Evolutionary conservation across 352 stramenopile genomes (phyloP).

Genomic region (Phytophthora brassicae): DNA sequence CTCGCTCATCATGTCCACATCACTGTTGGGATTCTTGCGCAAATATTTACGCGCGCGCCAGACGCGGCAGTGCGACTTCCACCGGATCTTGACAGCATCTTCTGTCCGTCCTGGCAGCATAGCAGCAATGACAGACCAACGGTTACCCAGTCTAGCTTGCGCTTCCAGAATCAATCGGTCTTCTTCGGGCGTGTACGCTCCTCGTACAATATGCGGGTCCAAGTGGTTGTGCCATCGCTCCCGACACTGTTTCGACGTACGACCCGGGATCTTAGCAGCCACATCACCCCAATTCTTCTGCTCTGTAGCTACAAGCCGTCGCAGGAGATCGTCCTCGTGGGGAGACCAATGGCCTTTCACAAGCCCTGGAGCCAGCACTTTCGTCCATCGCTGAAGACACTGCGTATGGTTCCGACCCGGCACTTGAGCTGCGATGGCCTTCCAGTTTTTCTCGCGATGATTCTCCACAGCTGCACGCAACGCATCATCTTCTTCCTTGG

Average conservation of each 20-base stretch:
- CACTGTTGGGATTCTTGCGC: conserved; percentile 55
- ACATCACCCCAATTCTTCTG: conserved; percentile 90
- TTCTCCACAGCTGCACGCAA: conserved; percentile 82
- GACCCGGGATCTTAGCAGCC: conserved; percentile 79
- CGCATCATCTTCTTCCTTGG: conserved; percentile 87
- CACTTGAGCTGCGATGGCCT: conserved; percentile 88
- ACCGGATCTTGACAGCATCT: conserved; percentile 92
- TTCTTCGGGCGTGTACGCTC: conserved; percentile 86
- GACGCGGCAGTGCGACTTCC: conserved; percentile 88
- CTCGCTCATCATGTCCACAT: conserved; percentile 37
- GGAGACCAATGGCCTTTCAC: conserved; percentile 92
- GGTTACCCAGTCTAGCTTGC: conserved; percentile 83
- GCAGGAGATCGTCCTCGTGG: conserved; percentile 84
- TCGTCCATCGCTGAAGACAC: conserved; percentile 91
- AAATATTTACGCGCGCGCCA: conserved; percentile 84
- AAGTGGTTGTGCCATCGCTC: conserved; percentile 91
- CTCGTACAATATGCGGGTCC: conserved; percentile 87
- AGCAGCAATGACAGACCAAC: conserved; percentile 90
- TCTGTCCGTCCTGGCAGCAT: conserved; percentile 88
- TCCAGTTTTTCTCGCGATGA: conserved; percentile 92
- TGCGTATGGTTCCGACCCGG: conserved; percentile 90
- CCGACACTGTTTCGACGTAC: conserved; percentile 90
- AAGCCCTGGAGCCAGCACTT: conserved; percentile 85
- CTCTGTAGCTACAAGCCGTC: conserved; percentile 74
- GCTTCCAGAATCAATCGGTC: conserved; percentile 88